Evolutionary conservation across 192 early-diverging fungal genomes (phyloP).

Genomic region (Backusella circina): DNA sequence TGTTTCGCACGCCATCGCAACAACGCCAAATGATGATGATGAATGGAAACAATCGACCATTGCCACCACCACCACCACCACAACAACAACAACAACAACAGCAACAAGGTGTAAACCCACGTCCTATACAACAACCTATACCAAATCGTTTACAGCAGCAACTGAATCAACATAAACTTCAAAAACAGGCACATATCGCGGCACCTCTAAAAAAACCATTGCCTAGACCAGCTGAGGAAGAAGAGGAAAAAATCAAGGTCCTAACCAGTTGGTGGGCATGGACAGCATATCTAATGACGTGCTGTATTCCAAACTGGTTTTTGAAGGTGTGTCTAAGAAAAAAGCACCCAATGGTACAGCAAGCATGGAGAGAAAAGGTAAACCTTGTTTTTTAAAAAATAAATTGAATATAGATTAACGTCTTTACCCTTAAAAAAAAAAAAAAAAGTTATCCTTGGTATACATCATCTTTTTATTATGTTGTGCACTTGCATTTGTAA

Average conservation of each 20-base stretch:
- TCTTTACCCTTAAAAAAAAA: background rate
- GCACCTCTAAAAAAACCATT: background rate
- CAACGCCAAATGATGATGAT: conserved; percentile 14
- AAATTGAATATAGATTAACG: background rate
- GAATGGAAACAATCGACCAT: background rate
- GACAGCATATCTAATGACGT: conserved; percentile 40
- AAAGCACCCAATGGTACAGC: conserved; percentile 37
- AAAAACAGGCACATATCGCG: conserved; percentile 13
- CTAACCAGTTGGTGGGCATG: conserved; percentile 39
- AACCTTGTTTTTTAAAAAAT: background rate
- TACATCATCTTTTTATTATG: conserved; percentile 38
- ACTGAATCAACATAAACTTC: conserved; percentile 24
- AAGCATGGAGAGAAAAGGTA: conserved; percentile 60
- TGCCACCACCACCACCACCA: background rate
- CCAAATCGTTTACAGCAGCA: conserved; percentile 26
- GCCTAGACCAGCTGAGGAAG: background rate
- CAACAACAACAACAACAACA: no score
- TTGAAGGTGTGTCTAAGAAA: conserved; percentile 37
- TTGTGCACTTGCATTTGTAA: conserved; percentile 37
- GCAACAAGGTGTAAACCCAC: background rate
- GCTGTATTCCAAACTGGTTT: conserved; percentile 42
- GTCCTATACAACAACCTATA: conserved; percentile 9
- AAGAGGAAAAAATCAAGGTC: conserved; percentile 18
- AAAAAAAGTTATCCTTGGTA: conserved; percentile 25
- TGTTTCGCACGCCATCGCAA: conserved; percentile 36